phyloP scores from a whole-genome alignment of 116 monocot genomes.

The Thalassia testudinum region DNA sequence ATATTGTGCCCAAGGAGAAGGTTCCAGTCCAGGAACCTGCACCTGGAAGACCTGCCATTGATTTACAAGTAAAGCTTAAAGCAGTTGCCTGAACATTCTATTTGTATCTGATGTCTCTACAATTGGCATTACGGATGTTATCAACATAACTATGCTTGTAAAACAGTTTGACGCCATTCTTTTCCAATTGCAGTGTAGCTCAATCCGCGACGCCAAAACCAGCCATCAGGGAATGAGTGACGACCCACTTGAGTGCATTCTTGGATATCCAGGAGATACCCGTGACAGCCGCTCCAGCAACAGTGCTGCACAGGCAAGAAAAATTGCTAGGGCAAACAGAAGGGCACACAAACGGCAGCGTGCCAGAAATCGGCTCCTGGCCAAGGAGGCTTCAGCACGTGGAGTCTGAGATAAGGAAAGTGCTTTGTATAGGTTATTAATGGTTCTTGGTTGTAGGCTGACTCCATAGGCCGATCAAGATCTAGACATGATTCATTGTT shows the following conservation, averaged over 20 bases:
- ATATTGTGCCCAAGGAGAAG: neutral
- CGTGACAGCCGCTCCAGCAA: slow-evolving; percentile 9
- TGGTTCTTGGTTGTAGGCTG: no score
- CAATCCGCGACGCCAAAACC: neutral
- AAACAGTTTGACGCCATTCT: neutral
- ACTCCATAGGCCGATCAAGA: no score
- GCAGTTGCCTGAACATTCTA: neutral
- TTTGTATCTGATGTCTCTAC: neutral
- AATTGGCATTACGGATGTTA: neutral
- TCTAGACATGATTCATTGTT: no score
- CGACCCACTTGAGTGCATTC: slow-evolving; percentile 52
- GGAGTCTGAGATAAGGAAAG: no score
- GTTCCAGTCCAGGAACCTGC: neutral
- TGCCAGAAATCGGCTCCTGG: neutral
- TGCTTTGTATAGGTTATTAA: no score
- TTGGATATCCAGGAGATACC: slow-evolving; percentile 20
- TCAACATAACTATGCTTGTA: no score
- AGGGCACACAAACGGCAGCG: slow-evolving; percentile 21
- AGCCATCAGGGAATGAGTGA: slow-evolving; percentile 11
- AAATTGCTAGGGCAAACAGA: slow-evolving; percentile 11
- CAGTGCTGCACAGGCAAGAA: slow-evolving; percentile 8
- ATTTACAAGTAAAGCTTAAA: neutral
- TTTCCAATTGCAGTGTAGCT: slow-evolving; percentile 10
- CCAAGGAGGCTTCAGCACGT: no score
- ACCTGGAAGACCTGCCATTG: neutral